Evolutionary conservation across 208 protist genomes (phyloP).

Genomic region (Acanthamoeba divionensis): DNA sequence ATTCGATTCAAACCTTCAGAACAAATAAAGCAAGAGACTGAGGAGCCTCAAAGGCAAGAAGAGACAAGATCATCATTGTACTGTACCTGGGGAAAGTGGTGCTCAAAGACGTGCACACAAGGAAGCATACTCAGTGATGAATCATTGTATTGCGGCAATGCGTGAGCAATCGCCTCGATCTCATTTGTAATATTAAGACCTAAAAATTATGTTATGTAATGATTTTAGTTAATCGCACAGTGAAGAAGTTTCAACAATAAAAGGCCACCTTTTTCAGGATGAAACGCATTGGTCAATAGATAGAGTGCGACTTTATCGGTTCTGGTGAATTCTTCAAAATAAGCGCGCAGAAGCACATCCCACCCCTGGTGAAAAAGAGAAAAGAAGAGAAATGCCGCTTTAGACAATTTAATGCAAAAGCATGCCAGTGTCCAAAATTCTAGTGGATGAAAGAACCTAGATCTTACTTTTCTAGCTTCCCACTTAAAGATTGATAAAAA

Average conservation of each 20-base stretch:
- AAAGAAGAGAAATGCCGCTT: background rate
- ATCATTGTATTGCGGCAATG: background rate
- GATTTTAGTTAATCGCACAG: background rate
- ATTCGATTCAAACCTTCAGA: background rate
- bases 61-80: too few relatives aligned
- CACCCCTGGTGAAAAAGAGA: constrained; percentile 43
- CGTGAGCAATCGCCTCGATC: too few relatives aligned
- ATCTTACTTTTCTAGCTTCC: constrained; percentile 62
- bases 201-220: background rate
- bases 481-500: constrained; percentile 72
- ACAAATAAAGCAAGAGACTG: background rate
- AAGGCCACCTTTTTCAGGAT: background rate
- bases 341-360: constrained; percentile 59
- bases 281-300: constrained; percentile 40
- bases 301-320: constrained; percentile 24
- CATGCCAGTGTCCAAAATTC: background rate
- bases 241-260: background rate
- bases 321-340: constrained; percentile 51
- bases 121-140: background rate
- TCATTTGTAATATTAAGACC: background rate
- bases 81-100: too few relatives aligned
- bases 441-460: background rate
- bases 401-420: background rate
- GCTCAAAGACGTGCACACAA: too few relatives aligned
- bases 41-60: too few relatives aligned